Base-by-base conservation (phyloP, 2,329 filamentous ascomycete genomes). In the Fusarium sp. region DNA sequence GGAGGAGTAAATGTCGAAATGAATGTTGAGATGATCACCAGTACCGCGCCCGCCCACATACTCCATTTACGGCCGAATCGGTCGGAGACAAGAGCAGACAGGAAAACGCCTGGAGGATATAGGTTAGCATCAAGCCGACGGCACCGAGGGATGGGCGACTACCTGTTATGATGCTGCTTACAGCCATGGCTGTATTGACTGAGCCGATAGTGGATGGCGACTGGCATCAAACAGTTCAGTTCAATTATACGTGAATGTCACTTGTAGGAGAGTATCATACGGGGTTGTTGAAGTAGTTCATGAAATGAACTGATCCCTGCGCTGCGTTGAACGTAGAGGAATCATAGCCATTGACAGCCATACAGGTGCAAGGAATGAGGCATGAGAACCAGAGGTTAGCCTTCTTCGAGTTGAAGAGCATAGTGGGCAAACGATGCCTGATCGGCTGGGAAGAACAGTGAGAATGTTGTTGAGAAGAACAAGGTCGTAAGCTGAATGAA, bases 361-460 rank as follows among this genome's bases (percentile, higher is more conserved):
- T 62, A 5, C 60, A 62, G 5, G 60, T 41, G 23, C 60, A 62
- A 11, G 60, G 41, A 48, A 62, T 31, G 27, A 62, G 60, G 41
- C 54, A 62, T 10, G 54, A 48, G 42, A 62, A 62, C 60, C 60
- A 62, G 27, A 62, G 54, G 60, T 62, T 62, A 35, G 60, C 60
- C 10, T 29, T 62, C 15, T 60, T 62, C 15, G 60, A 62, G 16
- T 35, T 60, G n/a, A 62, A 62, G 35, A 46, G 54, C 60, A 62
- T 62, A 3, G 1, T 48, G 19, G 25, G 31, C 31, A n/a, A 25
- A 1, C 10, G 7, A 16, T 8, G 11, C 18, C 29, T 15, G 12
- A 3, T 7, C 2, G 19, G n/a, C 10, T 7, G 37, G 8, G 25
- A 58, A 31, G 31, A 44, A n/a, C 9, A 18, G 14, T 9, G 49